phyloP scores from a whole-genome alignment of 108 stramenopile genomes.

The Schizochytrium sp. region DNA sequence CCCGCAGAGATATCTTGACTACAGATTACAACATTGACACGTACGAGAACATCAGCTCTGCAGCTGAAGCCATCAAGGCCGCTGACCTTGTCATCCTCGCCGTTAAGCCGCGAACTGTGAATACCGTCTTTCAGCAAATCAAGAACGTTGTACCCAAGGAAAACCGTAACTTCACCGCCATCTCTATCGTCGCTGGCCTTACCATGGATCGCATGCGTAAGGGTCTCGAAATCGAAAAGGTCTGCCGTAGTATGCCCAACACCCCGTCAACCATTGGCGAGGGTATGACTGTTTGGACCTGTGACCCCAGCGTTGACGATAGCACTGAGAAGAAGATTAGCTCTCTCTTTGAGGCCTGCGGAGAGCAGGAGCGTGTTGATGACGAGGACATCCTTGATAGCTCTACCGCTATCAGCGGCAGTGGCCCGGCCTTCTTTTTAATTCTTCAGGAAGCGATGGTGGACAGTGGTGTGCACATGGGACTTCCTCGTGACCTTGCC shows the following conservation, averaged over 20 bases:
- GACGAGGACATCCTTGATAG: conserved; percentile 74
- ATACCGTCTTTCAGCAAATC: conserved; percentile 73
- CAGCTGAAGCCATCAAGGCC: conserved; percentile 67
- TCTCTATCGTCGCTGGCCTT: conserved; percentile 69
- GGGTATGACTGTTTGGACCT: conserved; percentile 64
- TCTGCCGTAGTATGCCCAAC: conserved; percentile 93
- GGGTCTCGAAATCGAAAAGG: conserved; percentile 68
- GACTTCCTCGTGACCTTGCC: conserved; percentile 74
- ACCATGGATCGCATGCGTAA: conserved; percentile 58
- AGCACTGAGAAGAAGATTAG: conserved; percentile 69
- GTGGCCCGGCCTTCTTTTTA: conserved; percentile 92
- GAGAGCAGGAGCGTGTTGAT: conserved; percentile 55
- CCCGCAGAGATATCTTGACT: conserved; percentile 58
- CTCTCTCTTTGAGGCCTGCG: conserved; percentile 58
- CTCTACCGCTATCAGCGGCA: conserved; percentile 85
- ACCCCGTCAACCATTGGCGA: conserved; percentile 83
- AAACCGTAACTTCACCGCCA: neutral
- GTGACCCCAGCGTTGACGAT: conserved; percentile 70
- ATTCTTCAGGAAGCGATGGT: conserved; percentile 92
- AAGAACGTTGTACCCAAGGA: conserved; percentile 58
- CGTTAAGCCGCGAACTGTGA: conserved; percentile 91
- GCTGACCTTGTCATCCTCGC: conserved; percentile 85
- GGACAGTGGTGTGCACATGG: conserved; percentile 94
- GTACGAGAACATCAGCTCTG: neutral
- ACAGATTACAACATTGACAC: conserved; percentile 62